Evolutionary conservation across 176 grass and related monocot genomes (phyloP), one percentile per base, ranked within the genome.

Genomic region (Elymus sibiricus): DNA sequence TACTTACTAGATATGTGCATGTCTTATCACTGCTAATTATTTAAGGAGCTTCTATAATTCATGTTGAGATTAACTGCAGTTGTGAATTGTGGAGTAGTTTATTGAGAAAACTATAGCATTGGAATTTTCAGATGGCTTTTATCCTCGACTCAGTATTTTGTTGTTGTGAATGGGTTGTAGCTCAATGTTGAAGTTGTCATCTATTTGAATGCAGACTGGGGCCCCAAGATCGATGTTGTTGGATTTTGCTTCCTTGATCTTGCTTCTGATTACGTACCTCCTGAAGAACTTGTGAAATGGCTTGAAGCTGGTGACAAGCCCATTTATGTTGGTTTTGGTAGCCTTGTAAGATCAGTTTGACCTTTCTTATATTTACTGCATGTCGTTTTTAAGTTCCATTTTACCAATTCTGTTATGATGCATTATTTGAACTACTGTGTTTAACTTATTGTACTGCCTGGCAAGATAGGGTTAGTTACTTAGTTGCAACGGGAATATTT

Each of bases 181-280:
- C 5, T 84, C 0, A n/a, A 25, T 10, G 21, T 37, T 74, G 32
- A 32, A 82, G 11, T 49, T 61, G 51, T 15, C 38, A 62, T 91
- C 22, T 80, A 61, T 93, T 91, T 28, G 10, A 42, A 38, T 87
- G 81, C 84, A 95, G 96, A 98, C 31, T 98, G 96, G 96, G 93
- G 96, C 39, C 87, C 96, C 5, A 93, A 79, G 86, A 94, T 98
- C 70, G 93, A 98, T 84, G 93, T 98, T 55, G 96, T 95, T 89
- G 96, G 96, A 58, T 98, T 98, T 86, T 95, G 93, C 76, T 98
- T 95, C 79, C 96, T 98, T 79, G 96, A 98, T 76, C 96, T 95
- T 79, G 96, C 96, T 56, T 95, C 92, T 9, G 94, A 95, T 80
- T 95, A 94, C 53, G 90, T 84, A 74, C 93, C 94, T 61, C 90